phyloP scores from a whole-genome alignment of 2,329 filamentous ascomycete species.

The Fusarium domesticum region DNA sequence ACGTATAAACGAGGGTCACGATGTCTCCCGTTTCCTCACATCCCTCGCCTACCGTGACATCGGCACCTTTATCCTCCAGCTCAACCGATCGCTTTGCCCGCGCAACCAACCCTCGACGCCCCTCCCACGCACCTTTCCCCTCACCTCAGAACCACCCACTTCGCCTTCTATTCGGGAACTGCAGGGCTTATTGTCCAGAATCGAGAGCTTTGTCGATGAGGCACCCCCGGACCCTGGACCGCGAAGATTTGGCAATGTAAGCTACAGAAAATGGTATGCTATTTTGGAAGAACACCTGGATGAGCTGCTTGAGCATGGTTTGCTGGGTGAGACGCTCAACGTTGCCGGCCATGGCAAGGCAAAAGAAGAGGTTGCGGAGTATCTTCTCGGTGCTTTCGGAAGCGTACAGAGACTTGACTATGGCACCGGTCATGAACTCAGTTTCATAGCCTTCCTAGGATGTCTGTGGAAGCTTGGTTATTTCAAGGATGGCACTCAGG shows the following conservation, averaged over 20 bases:
- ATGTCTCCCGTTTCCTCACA: conserved; percentile 76
- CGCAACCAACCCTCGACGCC: conserved; percentile 43
- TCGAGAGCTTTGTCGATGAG: conserved; percentile 68
- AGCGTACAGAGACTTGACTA: conserved; percentile 90
- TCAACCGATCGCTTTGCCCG: conserved; percentile 84
- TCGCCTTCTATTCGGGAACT: conserved; percentile 60
- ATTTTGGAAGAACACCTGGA: conserved; percentile 61
- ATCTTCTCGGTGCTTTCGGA: conserved; percentile 83
- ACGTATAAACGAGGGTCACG: conserved; percentile 77
- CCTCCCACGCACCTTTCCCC: conserved; percentile 40
- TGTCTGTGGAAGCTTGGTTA: conserved; percentile 86
- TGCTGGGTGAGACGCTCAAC: conserved; percentile 31
- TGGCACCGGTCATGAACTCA: conserved; percentile 92
- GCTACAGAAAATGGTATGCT: conserved; percentile 80
- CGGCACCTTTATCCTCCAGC: conserved; percentile 80
- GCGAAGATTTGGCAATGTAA: conserved; percentile 86
- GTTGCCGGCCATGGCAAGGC: conserved; percentile 44
- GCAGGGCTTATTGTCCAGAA: conserved; percentile 60
- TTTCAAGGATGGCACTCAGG: conserved; percentile 58
- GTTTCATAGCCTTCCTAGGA: conserved; percentile 87
- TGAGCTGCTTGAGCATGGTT: conserved; percentile 29
- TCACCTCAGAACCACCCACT: conserved; percentile 40
- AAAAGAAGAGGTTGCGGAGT: conserved; percentile 68
- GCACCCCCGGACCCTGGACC: conserved; percentile 83
- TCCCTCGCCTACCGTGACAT: conserved; percentile 86